Evolutionary conservation across 805 yeast genomes (phyloP).

Genomic region (Cephaloascus albidus): DNA sequence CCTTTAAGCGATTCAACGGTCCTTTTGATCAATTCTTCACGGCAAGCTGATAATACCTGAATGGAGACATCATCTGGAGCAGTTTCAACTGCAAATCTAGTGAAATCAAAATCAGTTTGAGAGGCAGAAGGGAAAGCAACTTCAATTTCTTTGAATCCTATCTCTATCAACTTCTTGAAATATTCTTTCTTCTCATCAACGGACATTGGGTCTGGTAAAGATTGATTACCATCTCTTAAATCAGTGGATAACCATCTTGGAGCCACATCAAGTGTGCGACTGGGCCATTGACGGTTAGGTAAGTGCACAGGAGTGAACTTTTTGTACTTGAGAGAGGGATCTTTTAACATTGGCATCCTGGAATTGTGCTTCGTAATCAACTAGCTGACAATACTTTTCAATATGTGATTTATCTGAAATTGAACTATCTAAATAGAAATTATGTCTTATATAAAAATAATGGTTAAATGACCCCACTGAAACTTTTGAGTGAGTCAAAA

Average conservation of each 20-base stretch:
- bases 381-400: neutral
- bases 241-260: conserved; percentile 85
- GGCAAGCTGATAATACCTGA: conserved; percentile 70
- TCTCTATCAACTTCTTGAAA: conserved; percentile 56
- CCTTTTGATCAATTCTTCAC: conserved; percentile 62
- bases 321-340: conserved; percentile 57
- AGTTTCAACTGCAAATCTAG: conserved; percentile 61
- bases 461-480: neutral
- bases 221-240: conserved; percentile 77
- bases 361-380: too few species aligned
- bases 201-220: conserved; percentile 83
- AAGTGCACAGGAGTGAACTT: conserved; percentile 46
- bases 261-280: conserved; percentile 42
- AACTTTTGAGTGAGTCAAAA: neutral
- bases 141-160: conserved; percentile 79
- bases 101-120: conserved; percentile 73
- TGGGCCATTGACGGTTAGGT: conserved; percentile 67
- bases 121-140: conserved; percentile 79
- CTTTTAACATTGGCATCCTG: conserved; percentile 31
- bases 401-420: neutral
- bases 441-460: too few species aligned
- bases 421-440: neutral
- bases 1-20: conserved; percentile 68
- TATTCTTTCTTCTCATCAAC: conserved; percentile 66
- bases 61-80: conserved; percentile 72